A percentile compares a stretch with the other conserved stretches of the same genome.
phyloP scores from a whole-genome alignment of 164 flowering plant species.

The Berberis thunbergii region DNA sequence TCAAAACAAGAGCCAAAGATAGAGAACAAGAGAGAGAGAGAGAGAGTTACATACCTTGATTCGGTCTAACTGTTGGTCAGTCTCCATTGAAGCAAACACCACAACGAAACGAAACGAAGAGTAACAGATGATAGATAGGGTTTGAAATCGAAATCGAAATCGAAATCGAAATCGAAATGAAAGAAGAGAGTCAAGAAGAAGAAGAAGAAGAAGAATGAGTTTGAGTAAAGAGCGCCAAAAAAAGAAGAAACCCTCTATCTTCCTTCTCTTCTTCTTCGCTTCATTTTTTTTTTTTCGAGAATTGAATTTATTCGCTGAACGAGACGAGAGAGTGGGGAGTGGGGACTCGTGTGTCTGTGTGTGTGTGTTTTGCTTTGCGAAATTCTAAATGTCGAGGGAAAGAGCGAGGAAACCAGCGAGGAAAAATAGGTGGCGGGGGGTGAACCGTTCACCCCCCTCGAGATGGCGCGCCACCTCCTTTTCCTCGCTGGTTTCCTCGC shows the following conservation, averaged over 20 bases:
- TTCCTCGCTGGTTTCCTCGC: too few relatives aligned
- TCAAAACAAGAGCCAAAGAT: background rate
- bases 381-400: too few relatives aligned
- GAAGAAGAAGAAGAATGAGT: constrained; percentile 4
- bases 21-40: background rate
- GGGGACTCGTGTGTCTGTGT: too few relatives aligned
- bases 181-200: constrained; percentile 2
- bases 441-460: too few relatives aligned
- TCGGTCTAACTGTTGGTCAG: constrained; percentile 30
- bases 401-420: too few relatives aligned
- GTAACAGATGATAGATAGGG: background rate
- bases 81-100: constrained; percentile 29
- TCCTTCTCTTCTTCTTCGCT: background rate
- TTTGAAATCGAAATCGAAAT: background rate
- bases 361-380: too few relatives aligned
- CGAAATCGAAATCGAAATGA: background rate
- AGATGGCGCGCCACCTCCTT: too few relatives aligned
- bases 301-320: too few relatives aligned
- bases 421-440: too few relatives aligned
- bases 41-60: constrained; percentile 35
- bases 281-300: background rate
- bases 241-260: background rate
- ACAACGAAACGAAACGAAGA: too few relatives aligned
- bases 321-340: too few relatives aligned
- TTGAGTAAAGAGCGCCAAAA: constrained; percentile 16